Evolutionary conservation across 306 rosid genomes (phyloP).

Genomic region (Sophora flavescens): DNA sequence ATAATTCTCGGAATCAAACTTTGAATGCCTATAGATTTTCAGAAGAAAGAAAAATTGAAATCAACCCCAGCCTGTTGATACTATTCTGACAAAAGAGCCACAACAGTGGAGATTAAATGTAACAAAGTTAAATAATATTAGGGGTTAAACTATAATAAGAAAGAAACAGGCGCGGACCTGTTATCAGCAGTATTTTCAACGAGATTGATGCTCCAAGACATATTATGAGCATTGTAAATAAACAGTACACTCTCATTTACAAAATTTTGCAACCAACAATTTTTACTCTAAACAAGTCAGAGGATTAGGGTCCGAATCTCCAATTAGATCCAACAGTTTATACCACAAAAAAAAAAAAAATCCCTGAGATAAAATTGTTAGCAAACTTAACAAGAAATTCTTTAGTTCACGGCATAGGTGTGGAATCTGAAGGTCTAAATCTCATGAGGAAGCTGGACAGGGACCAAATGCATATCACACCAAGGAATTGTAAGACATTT

Average conservation of each 20-base stretch:
- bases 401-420: constrained; percentile 49
- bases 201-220: not conserved
- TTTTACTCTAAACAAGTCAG: constrained; percentile 46
- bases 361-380: constrained; percentile 30
- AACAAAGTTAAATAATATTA: no score
- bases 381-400: constrained; percentile 36
- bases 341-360: constrained; percentile 18
- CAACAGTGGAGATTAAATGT: no score
- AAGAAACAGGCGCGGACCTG: no score
- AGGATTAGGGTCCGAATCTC: constrained; percentile 44
- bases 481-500: constrained; percentile 90
- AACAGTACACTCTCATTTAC: not conserved
- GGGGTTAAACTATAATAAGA: no score
- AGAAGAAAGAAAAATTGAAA: no score
- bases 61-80: no score
- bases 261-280: constrained; percentile 41
- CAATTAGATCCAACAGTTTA: constrained; percentile 44
- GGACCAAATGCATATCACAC: constrained; percentile 97
- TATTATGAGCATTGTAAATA: not conserved
- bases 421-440: constrained; percentile 63
- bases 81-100: no score
- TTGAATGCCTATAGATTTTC: no score
- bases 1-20: no score
- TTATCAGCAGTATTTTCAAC: no score
- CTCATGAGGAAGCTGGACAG: constrained; percentile 94